These are phyloP conservation scores for Carallia pectinifolia DNA, from an alignment of 345 rosid genomes.

Conservation along the genomic window DNA sequence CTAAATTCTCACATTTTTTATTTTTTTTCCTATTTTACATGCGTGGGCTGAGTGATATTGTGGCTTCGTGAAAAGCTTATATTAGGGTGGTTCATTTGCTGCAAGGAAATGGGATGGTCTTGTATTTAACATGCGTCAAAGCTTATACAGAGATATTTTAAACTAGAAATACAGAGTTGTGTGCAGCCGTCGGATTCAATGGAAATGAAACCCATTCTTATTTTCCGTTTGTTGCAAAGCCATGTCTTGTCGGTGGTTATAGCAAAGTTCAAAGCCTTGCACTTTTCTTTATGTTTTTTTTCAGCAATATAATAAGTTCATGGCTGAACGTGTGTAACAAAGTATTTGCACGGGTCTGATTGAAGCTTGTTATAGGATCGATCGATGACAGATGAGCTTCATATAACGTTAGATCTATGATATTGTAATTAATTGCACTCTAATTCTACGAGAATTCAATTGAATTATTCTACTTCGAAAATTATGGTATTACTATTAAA, in stretches of 20 bases:
- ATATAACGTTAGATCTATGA: too few species aligned
- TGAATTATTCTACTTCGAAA: too few species aligned
- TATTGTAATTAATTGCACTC: too few species aligned
- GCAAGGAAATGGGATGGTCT: conserved; percentile 18
- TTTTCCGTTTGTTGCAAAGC: conserved; percentile 8
- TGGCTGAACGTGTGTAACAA: too few species aligned
- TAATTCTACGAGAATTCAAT: too few species aligned
- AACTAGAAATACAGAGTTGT: conserved; percentile 31
- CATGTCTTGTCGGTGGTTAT: neutral
- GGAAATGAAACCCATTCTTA: conserved; percentile 18
- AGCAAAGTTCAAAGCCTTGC: too few species aligned
- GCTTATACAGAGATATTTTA: conserved; percentile 35
- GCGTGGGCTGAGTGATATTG: conserved; percentile 31
- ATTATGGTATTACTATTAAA: too few species aligned
- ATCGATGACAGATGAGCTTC: too few species aligned
- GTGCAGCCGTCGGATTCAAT: conserved; percentile 21
- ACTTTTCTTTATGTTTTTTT: too few species aligned
- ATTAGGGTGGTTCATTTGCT: conserved; percentile 21
- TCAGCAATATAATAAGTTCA: too few species aligned
- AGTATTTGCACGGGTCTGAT: too few species aligned
- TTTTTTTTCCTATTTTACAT: neutral
- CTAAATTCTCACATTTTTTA: conserved; percentile 17
- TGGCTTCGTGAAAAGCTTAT: conserved; percentile 13
- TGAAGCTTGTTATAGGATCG: too few species aligned
- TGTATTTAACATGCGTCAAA: conserved; percentile 33